These are phyloP conservation scores for Strigomonas culicis DNA, from an alignment of 208 protist species.

Conservation along the genomic window DNA sequence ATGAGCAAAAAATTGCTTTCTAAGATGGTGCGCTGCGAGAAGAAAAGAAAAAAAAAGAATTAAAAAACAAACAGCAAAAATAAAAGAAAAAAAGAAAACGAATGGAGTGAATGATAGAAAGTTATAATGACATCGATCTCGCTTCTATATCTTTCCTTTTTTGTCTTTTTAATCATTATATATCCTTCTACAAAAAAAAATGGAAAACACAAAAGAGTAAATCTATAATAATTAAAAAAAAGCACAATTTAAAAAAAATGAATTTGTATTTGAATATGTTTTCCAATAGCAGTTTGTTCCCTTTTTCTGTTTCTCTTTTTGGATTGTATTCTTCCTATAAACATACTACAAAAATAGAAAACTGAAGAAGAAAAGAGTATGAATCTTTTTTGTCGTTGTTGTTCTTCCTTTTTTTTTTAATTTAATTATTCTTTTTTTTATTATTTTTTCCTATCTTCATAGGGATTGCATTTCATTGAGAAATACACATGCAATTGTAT, in stretches of 20 bases:
- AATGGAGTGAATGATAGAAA: neutral
- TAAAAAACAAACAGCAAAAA: neutral
- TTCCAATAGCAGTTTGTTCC: neutral
- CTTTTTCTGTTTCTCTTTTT: neutral
- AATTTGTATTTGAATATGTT: too few relatives aligned
- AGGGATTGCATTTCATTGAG: neutral
- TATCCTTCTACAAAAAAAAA: neutral
- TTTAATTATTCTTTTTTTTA: neutral
- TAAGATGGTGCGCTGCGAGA: neutral
- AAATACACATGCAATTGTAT: neutral
- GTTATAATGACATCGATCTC: neutral
- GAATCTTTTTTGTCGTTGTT: slow-evolving; percentile 2
- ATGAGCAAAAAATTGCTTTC: neutral
- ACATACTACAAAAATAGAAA: neutral
- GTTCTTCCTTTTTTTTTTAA: neutral
- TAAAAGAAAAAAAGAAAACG: neutral
- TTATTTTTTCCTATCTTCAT: neutral
- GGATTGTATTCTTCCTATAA: neutral
- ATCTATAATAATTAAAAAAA: slow-evolving; percentile 5
- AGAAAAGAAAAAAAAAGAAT: neutral
- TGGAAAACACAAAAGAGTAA: neutral
- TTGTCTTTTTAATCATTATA: neutral
- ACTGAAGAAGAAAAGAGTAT: neutral
- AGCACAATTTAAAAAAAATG: neutral
- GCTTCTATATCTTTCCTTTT: neutral